Base-by-base conservation (phyloP, 192 early-diverging fungal genomes). In the Backusella circina region DNA sequence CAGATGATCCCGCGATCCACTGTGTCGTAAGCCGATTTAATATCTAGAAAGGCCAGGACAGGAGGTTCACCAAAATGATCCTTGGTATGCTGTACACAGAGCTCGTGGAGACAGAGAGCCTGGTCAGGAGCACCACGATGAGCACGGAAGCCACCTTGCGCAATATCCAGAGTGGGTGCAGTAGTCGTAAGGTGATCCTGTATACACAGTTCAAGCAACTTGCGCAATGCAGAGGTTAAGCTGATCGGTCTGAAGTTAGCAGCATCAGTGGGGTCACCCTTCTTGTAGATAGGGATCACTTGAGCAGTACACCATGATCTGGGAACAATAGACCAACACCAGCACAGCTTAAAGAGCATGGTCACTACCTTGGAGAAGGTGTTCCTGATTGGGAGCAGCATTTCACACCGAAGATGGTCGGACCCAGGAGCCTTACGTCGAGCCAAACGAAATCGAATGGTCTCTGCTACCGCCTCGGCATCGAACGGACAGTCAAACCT, bases 131-230 rank as follows among this genome's bases (percentile, higher is more conserved):
- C 41, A 35, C 74, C 57, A 28, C 79, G 36, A 26, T 41, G 16
- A 16, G 79, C 41, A 1, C 69, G 74, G 8, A 80, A 80, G 3
- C 79, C 79, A 33, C 79, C 78, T 35, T 79, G 78, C 4, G 74
- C 78, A 15, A 68, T 26, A 51, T 74, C 77, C 0, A 78, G 5
- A 13, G 23, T 4, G 3, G 78, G 78, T 2, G 41, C 51, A 28
- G 61, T 44, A 0, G 9, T 5, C n/a, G 28, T 12, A 0, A 75
- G 13, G 0, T 18, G 9, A 6, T 13, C 32, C 51, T 38, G 38
- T 12, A 79, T 26, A 51, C 74, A 79, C 0, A 21, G 26, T 61
- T 79, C 78, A 0, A 75, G 54, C 2, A 41, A 1, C 65, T 79
- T 79, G 2, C 77, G 57, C 0, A 79, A 36, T 3, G 74, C 26